Conservation (phyloP, 805 yeast species). For the Lipomyces spencermartinsiae region DNA sequence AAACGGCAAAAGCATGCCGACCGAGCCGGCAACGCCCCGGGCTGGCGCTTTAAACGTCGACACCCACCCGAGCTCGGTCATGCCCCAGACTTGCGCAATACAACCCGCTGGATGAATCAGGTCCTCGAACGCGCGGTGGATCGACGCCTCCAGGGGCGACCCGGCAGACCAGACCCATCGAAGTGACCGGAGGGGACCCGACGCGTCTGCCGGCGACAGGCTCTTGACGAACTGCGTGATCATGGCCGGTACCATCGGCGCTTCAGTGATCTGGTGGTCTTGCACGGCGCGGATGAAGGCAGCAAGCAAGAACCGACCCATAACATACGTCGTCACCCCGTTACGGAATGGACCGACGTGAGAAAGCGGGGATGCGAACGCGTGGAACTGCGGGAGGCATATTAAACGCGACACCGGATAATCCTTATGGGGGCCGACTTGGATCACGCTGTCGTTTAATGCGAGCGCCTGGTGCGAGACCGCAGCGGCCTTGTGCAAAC, state of each 20-base stretch:
- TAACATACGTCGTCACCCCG: neutral
- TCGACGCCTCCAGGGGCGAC: neutral
- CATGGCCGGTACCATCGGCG: neutral
- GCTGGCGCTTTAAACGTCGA: neutral
- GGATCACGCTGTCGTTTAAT: neutral
- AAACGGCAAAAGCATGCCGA: slow-evolving; percentile 1
- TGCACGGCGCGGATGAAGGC: neutral
- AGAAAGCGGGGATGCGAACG: neutral
- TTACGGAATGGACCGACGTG: neutral
- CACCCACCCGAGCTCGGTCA: neutral
- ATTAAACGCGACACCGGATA: neutral
- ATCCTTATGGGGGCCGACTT: neutral
- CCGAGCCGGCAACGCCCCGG: neutral
- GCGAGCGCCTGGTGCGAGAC: slow-evolving; percentile 1
- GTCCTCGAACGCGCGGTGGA: neutral
- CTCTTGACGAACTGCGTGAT: neutral
- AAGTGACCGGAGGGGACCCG: neutral
- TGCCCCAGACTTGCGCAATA: neutral
- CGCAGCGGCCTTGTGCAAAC: slow-evolving; percentile 1
- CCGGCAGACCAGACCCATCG: neutral
- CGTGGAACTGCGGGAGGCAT: slow-evolving; percentile 2
- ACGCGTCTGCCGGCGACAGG: neutral
- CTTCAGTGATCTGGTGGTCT: neutral
- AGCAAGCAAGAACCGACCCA: neutral
- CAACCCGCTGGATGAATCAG: neutral